These are phyloP conservation scores for Torulaspora indica DNA, from an alignment of 805 yeast genomes.

Conservation along the genomic window DNA sequence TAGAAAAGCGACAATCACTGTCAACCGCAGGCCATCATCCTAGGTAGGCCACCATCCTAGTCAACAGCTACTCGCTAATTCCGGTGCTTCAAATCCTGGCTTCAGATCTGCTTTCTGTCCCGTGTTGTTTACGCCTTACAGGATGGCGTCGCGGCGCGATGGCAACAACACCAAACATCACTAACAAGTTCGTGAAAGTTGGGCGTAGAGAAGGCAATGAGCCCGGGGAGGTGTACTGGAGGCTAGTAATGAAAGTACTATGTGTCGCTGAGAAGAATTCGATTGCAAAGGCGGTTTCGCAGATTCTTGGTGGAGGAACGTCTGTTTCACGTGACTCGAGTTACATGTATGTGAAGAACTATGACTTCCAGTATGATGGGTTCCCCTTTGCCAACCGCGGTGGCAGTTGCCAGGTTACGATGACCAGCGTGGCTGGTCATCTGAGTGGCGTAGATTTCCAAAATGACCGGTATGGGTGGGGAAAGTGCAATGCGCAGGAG, in stretches of 20 bases:
- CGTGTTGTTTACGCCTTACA: conserved; percentile 4
- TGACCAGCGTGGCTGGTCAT: conserved; percentile 94
- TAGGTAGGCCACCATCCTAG: too few species aligned
- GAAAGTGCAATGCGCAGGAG: conserved; percentile 55
- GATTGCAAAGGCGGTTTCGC: conserved; percentile 73
- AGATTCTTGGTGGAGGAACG: conserved; percentile 70
- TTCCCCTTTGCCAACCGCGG: conserved; percentile 46
- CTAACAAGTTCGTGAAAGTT: too few species aligned
- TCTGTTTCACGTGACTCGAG: conserved; percentile 44
- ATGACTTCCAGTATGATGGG: conserved; percentile 59
- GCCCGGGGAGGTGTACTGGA: background rate
- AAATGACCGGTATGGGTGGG: conserved; percentile 50
- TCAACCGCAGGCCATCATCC: too few species aligned
- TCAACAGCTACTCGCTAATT: too few species aligned
- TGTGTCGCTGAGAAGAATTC: conserved; percentile 98
- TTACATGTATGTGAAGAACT: conserved; percentile 68
- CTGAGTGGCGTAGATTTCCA: conserved; percentile 60
- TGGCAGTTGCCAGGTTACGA: conserved; percentile 73
- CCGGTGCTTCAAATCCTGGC: background rate
- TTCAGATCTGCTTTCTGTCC: background rate
- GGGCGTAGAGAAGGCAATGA: background rate
- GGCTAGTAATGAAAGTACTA: conserved; percentile 56
- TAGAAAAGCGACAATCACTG: too few species aligned
- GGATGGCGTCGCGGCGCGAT: conserved; percentile 3
- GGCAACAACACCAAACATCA: conserved; percentile 8